phyloP scores from a whole-genome alignment of 768 basidiomycete genomes.

The Erythrobasidium yunnanense region DNA sequence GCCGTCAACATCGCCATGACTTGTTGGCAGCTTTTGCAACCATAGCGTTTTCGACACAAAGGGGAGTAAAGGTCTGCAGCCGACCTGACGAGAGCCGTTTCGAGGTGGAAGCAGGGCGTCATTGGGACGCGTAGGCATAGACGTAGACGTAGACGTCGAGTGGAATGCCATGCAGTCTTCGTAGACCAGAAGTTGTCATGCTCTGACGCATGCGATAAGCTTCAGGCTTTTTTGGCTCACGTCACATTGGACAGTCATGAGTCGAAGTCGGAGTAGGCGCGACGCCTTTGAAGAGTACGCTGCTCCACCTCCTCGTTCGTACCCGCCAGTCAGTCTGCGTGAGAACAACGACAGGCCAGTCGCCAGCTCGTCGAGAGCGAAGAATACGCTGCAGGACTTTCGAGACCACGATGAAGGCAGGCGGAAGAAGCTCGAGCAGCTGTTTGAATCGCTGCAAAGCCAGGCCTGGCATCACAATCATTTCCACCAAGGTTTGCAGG shows the following conservation, averaged over 20 bases:
- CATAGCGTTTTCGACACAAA: too few species aligned
- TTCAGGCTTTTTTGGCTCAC: neutral
- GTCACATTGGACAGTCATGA: neutral
- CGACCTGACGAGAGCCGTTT: too few species aligned
- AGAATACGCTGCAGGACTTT: slow-evolving; percentile 6
- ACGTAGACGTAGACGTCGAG: too few species aligned
- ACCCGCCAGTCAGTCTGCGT: neutral
- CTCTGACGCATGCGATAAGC: too few species aligned
- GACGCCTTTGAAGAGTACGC: neutral
- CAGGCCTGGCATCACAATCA: slow-evolving; percentile 8
- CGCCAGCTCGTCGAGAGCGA: slow-evolving; percentile 2
- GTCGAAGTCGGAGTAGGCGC: neutral
- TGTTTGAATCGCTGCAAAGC: slow-evolving; percentile 12
- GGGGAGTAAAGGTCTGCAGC: too few species aligned
- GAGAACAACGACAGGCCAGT: neutral
- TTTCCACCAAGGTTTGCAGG: too few species aligned
- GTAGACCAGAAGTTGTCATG: too few species aligned
- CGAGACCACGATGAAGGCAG: slow-evolving; percentile 15
- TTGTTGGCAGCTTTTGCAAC: too few species aligned
- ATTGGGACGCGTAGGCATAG: too few species aligned
- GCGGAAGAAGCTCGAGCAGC: slow-evolving; percentile 12
- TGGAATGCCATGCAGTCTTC: too few species aligned
- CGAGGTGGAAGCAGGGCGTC: too few species aligned
- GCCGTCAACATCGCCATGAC: too few species aligned
- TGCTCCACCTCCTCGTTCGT: neutral